Evolutionary conservation across 441 rosid species (phyloP).

Genomic region (Rhodomyrtus psidioides): DNA sequence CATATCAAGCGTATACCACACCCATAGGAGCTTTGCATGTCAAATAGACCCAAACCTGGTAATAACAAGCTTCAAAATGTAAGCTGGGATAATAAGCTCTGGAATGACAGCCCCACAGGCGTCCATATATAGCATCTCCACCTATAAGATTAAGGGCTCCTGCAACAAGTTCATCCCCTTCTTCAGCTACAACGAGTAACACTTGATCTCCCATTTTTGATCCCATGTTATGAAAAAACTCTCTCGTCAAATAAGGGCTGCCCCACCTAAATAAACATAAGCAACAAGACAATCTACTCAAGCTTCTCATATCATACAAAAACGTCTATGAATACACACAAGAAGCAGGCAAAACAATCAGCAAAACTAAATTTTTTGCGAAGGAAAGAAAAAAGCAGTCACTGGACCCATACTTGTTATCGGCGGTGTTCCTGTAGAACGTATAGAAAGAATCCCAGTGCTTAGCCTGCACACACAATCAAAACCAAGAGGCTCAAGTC

Average conservation of each 20-base stretch:
- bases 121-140: slow-evolving; percentile 82
- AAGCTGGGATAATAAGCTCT: slow-evolving; percentile 71
- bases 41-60: slow-evolving; percentile 49
- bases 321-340: neutral
- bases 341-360: neutral
- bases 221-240: slow-evolving; percentile 78
- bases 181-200: slow-evolving; percentile 79
- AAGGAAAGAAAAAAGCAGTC: neutral
- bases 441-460: slow-evolving; percentile 93
- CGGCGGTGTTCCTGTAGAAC: slow-evolving; percentile 88
- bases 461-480: slow-evolving; percentile 46
- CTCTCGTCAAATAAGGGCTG: slow-evolving; percentile 77
- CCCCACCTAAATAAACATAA: slow-evolving; percentile 68
- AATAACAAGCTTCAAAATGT: slow-evolving; percentile 95
- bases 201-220: slow-evolving; percentile 75
- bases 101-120: slow-evolving; percentile 90
- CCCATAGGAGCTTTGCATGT: neutral
- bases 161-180: slow-evolving; percentile 78
- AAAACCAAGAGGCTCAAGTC: neutral
- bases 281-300: neutral
- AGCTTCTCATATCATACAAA: neutral
- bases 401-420: slow-evolving; percentile 64
- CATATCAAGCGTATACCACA: neutral
- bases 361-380: neutral
- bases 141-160: slow-evolving; percentile 96